Evolutionary conservation across 2,329 filamentous ascomycete genomes (phyloP).

Genomic region (Nemania abortiva): DNA sequence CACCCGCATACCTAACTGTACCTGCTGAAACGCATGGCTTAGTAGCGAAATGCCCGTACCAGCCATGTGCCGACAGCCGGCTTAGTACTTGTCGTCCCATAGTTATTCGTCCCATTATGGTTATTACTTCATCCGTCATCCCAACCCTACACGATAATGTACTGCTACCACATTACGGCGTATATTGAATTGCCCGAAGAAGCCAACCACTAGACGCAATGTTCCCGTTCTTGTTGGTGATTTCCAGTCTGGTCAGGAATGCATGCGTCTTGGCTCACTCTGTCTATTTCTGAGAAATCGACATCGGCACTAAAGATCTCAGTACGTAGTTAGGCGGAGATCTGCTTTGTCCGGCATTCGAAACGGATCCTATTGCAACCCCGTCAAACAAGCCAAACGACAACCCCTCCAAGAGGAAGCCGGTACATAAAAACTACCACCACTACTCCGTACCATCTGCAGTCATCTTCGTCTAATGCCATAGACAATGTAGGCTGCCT

Average conservation of each 20-base stretch:
- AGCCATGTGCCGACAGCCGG: conserved; percentile 30
- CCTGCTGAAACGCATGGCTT: background rate
- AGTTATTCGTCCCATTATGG: background rate
- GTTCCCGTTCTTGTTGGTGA: background rate
- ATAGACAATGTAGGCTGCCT: background rate
- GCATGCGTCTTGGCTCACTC: background rate
- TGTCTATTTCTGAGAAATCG: background rate
- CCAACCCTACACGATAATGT: background rate
- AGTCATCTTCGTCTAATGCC: conserved; percentile 8
- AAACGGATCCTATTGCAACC: conserved; percentile 15
- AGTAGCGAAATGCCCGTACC: background rate
- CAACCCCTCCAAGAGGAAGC: conserved; percentile 8
- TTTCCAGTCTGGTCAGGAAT: background rate
- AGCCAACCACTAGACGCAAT: background rate
- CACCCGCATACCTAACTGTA: background rate
- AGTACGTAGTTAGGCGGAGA: background rate
- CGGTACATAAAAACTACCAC: background rate
- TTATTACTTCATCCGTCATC: background rate
- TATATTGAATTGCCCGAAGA: conserved; percentile 10
- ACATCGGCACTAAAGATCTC: background rate
- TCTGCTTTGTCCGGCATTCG: conserved; percentile 9
- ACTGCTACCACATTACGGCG: background rate
- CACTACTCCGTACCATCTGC: too few relatives aligned
- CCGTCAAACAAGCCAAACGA: conserved; percentile 15
- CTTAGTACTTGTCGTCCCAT: conserved; percentile 2